These are phyloP conservation scores for Perkinsus chesapeaki DNA, from an alignment of 169 alveolate species.

Conservation along the genomic window DNA sequence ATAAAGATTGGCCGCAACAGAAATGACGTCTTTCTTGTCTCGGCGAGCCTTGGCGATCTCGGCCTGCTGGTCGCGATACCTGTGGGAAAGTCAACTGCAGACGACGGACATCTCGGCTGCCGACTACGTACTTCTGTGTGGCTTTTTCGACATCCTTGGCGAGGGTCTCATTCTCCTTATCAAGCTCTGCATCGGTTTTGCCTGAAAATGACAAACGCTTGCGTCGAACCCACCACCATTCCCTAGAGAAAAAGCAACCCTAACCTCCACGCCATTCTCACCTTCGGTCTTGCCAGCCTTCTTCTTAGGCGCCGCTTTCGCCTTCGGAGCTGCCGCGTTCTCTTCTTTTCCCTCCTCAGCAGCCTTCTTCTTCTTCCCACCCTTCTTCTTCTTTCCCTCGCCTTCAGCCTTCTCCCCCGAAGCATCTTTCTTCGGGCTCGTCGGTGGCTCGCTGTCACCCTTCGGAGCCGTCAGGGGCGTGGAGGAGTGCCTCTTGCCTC, in stretches of 20 bases:
- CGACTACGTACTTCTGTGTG: not conserved
- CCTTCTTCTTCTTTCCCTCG: not conserved
- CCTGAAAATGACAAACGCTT: not conserved
- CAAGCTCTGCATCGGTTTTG: not conserved
- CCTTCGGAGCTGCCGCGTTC: not conserved
- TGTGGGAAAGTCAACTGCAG: not conserved
- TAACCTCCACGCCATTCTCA: not conserved
- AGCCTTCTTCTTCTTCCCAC: not conserved
- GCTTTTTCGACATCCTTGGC: not conserved
- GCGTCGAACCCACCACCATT: not conserved
- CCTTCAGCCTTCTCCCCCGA: not conserved
- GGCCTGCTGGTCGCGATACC: not conserved
- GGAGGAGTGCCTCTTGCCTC: not conserved
- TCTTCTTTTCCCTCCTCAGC: not conserved
- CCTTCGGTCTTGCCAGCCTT: not conserved
- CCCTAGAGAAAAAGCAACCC: not conserved
- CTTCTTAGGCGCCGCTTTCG: not conserved
- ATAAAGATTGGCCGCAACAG: not conserved
- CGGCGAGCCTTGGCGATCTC: not conserved
- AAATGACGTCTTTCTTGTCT: not conserved
- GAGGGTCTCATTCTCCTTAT: not conserved
- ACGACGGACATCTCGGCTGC: not conserved
- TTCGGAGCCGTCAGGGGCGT: not conserved
- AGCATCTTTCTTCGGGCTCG: not conserved
- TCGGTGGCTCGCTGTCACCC: not conserved